Evolutionary conservation across 2,329 filamentous ascomycete genomes (phyloP), one percentile per base, ranked within the genome.

Genomic region (Ophiostoma populinum): DNA sequence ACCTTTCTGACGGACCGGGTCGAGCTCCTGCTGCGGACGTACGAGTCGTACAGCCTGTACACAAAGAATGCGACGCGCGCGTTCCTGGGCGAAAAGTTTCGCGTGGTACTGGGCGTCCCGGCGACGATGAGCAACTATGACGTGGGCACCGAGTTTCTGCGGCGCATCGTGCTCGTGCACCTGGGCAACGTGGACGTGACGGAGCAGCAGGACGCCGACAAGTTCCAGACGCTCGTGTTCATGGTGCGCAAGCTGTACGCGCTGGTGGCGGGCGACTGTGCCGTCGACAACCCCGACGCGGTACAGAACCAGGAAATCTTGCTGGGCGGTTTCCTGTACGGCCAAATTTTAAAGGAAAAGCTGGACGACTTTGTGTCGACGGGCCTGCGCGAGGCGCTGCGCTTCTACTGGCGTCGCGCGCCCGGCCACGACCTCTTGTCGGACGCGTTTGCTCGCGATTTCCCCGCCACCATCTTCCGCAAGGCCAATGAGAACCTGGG

Each of bases 181-280:
- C 64, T 98, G 13, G 87, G 87, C 38, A 85, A 83, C 46, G 66
- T 80, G 43, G 66, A 90, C 43, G 83, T 93, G 22, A 87, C 80
- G 1, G 78, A 85, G 42, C 65, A 73, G 37, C 80, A 94, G 55
- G 78, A 95, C 48, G 67, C 67, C 29, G 85, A 95, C 62, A 98
- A 98, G 57, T 95, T 92, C 60, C 78, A 80, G 46, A 75, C 93
- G 70, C 62, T 95, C 29, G 63, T 95, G 28, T 92, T 95, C 59
- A 95, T 95, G 86, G 80, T 86, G 48, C 70, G 87, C 44, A 98
- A 98, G 56, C 70, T 98, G 21, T 98, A 98, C 51, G 73, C 86
- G 11, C 64, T 98, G 32, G 87, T 90, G 7, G 85, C 86, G 41
- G 86, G 87, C 37, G 87, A 94, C 44, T 95, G 87, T 53, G 70